These are phyloP conservation scores for Ceratopteris richardii DNA, from an alignment of 75 land plant species.

Conservation along the genomic window DNA sequence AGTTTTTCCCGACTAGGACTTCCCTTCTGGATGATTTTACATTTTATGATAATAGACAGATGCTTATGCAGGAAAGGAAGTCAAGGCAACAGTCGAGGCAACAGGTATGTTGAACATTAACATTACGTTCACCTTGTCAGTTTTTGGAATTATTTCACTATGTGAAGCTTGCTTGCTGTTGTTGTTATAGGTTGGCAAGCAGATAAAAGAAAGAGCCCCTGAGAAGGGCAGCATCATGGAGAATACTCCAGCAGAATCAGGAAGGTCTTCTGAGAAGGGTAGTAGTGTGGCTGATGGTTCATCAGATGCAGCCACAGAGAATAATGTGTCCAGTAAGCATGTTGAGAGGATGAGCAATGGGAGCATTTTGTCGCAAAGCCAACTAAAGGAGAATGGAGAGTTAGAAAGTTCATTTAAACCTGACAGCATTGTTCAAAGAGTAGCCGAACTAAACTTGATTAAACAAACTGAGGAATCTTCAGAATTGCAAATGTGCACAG, in stretches of 20 bases:
- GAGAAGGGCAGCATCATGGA: not conserved
- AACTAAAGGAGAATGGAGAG: constrained; percentile 1
- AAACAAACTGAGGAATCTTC: not conserved
- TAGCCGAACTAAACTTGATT: not conserved
- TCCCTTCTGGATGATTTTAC: constrained; percentile 37
- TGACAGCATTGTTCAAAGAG: not conserved
- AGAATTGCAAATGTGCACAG: not conserved
- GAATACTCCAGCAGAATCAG: too few species aligned
- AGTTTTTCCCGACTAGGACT: constrained; percentile 7
- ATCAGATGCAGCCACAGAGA: too few species aligned
- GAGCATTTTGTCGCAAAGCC: not conserved
- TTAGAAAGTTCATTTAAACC: not conserved
- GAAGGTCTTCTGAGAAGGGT: not conserved
- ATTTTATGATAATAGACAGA: constrained; percentile 48
- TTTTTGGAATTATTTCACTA: not conserved
- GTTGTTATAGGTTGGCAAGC: not conserved
- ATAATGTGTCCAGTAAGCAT: too few species aligned
- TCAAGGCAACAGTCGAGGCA: constrained; percentile 25
- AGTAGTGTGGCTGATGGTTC: not conserved
- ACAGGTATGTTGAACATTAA: not conserved
- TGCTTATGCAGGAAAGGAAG: constrained; percentile 44
- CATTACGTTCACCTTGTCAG: not conserved
- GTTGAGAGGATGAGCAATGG: not conserved
- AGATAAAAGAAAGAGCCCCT: constrained; percentile 1
- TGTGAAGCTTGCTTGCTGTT: not conserved